phyloP scores from a whole-genome alignment of 495 filamentous ascomycete species.

The Annulohypoxylon maeteangense region DNA sequence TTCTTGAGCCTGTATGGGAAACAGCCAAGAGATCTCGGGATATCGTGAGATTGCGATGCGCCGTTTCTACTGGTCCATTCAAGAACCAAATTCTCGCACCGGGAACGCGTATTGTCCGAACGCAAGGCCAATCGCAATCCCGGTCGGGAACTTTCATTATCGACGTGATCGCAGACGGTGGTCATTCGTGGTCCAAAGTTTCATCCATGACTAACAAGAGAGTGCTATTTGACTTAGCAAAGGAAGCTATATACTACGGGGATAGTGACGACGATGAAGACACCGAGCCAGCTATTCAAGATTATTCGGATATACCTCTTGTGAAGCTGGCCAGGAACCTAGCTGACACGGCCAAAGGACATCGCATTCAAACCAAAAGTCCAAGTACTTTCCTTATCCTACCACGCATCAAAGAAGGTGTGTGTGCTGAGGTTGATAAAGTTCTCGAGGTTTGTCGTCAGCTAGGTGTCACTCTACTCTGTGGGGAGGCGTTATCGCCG shows the following conservation, averaged over 20 bases:
- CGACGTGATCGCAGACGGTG: slow-evolving; percentile 46
- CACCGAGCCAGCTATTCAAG: neutral
- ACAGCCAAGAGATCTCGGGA: slow-evolving; percentile 43
- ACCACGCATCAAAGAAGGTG: slow-evolving; percentile 43
- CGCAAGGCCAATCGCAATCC: slow-evolving; percentile 42
- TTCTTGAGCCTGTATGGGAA: slow-evolving; percentile 45
- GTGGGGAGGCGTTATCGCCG: slow-evolving; percentile 31
- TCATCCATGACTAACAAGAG: slow-evolving; percentile 47
- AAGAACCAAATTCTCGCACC: slow-evolving; percentile 44
- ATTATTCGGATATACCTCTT: slow-evolving; percentile 42
- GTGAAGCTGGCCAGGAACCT: slow-evolving; percentile 43
- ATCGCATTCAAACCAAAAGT: slow-evolving; percentile 42
- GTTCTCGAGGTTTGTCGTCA: slow-evolving; percentile 41
- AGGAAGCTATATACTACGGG: slow-evolving; percentile 46
- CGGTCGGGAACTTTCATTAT: slow-evolving; percentile 42
- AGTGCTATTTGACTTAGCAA: slow-evolving; percentile 45
- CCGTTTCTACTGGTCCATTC: slow-evolving; percentile 44
- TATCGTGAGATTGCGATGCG: slow-evolving; percentile 44
- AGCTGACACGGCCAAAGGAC: slow-evolving; percentile 39
- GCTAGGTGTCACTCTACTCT: slow-evolving; percentile 38
- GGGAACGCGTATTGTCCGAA: slow-evolving; percentile 45
- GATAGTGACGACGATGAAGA: slow-evolving; percentile 40
- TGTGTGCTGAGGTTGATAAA: slow-evolving; percentile 38
- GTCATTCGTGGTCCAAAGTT: slow-evolving; percentile 46
- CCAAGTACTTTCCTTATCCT: slow-evolving; percentile 39